Base-by-base conservation (phyloP, 305 asterid genomes). In the Plantago coronopus region DNA sequence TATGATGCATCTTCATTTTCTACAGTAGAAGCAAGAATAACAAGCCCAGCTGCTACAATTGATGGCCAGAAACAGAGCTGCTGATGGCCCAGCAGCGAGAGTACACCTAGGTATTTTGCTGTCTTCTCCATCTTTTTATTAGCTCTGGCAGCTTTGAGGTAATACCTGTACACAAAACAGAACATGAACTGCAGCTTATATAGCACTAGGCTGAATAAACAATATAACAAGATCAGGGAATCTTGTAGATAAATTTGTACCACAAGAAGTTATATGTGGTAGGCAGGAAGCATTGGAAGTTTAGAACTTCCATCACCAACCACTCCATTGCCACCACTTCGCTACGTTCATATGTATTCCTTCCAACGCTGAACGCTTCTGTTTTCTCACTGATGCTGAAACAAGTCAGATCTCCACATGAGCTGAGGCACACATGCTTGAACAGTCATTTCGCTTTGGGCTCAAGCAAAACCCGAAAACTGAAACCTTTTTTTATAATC, bases 321-420 rank as follows among this genome's bases (percentile, higher is more conserved):
- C 99, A 93, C 86, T 93, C 99, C 99, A 89, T 89, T 21, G 95
- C 97, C 76, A 93, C 99, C 74, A 89, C 96, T 76, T 89, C 97
- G 65, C 72, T 64, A 65, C 95, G 77, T 69, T 74, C 65, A 66
- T 91, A 88, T 43, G 68, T 65, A 53, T 66, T 76, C 76, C 73
- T 72, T 74, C 83, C 95, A 49, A 84, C 81, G 12, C 61, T 47
- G 68, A 89, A 86, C 22, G 77, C 68, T 82, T 77, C 79, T 68
- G 74, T 77, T 48, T 76, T 69, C 17, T 83, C 61, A 54, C 95
- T 93, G 94, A 77, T 61, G 72, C 29, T 16, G 25, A 59, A 57
- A 27, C 59, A 48, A 56, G 70, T 46, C 49, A 47, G 47, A 22
- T 67, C 37, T 38, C 37, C 23, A 13, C 31, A 57, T 22, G 18